Evolutionary conservation across 257 asterid genomes (phyloP), one percentile per base, ranked within the genome.

Genomic region (Plectranthus barbatus): DNA sequence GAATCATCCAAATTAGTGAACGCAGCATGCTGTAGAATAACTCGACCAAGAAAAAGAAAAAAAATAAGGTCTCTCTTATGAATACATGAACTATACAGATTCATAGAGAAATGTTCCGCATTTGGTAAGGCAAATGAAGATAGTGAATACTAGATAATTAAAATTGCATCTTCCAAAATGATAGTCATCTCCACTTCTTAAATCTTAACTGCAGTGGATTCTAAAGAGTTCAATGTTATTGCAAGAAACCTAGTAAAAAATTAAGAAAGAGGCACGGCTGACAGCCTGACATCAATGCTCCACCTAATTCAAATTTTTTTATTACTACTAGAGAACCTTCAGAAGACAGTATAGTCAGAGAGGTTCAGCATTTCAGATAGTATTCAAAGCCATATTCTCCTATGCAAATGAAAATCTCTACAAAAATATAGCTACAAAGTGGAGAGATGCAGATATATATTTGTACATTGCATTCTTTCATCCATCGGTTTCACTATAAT

Each of bases 1-100:
- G 88, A 76, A 61, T 69, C 79, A 74, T 85, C 96, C 91, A 89
- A 73, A 81, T 82, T 59, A 62, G 86, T 77, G 79, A 69, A 77
- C 49, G 93, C 88, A 77, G 99, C 97, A 84, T 93, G 99, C 97
- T 93, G 82, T 44, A 80, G 68, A 76, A 73, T 42, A 72, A 75
- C 59, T 68, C 80, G 17, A 61, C 74, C 34, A 83, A 78, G 37
- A 67, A 8, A 51, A 52, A 40, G 21, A 60, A 60, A 45, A 51
- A 39, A 49, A 41, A 58, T 51, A 39, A 45, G 56, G 49, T 19
- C 54, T 53, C 60, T 53, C 53, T 51, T 52, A 47, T 23, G 48
- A 75, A 46, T 21, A 67, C 31, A 50, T 45, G 56, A 67, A 50
- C n/a, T 40, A 15, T 37, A 65, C 60, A 49, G n/a, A 48, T 45